These are phyloP conservation scores for Aurantiochytrium sp. DNA, from an alignment of 108 stramenopile genomes.

Conservation along the genomic window DNA sequence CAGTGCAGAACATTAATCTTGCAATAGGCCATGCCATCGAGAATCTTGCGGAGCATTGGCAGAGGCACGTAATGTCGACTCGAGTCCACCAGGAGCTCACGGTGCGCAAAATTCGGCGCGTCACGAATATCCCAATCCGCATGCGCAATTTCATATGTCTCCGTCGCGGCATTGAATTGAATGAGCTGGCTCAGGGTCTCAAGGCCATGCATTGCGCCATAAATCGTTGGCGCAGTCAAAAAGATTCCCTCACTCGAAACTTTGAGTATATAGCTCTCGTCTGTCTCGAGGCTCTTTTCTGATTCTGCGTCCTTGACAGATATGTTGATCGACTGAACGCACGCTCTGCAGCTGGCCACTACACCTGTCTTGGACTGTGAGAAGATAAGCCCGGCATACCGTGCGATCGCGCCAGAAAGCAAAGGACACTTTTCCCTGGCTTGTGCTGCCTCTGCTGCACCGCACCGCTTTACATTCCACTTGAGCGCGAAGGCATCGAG, in stretches of 20 bases:
- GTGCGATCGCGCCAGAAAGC: background rate
- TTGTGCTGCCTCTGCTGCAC: background rate
- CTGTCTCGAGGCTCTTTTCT: constrained; percentile 37
- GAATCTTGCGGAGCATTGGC: constrained; percentile 44
- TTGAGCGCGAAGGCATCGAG: background rate
- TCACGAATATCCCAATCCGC: constrained; percentile 46
- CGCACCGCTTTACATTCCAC: background rate
- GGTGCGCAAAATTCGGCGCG: constrained; percentile 53
- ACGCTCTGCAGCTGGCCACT: background rate
- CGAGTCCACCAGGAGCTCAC: constrained; percentile 70
- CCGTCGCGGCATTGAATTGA: constrained; percentile 14
- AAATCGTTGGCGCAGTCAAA: constrained; percentile 27
- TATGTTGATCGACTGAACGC: background rate
- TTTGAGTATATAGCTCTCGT: constrained; percentile 72
- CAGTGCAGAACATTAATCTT: constrained; percentile 72
- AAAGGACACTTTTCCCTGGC: background rate
- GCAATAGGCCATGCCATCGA: constrained; percentile 60
- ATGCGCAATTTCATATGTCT: constrained; percentile 16
- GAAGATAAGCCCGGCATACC: background rate
- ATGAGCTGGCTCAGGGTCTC: constrained; percentile 61
- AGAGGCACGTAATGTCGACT: constrained; percentile 64
- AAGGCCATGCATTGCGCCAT: constrained; percentile 51
- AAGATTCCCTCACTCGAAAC: background rate
- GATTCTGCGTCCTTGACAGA: background rate
- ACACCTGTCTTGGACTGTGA: background rate